A percentile compares a stretch with the other conserved stretches of the same genome.
phyloP scores from a whole-genome alignment of 345 rosid species.

The Sonneratia caseolaris region DNA sequence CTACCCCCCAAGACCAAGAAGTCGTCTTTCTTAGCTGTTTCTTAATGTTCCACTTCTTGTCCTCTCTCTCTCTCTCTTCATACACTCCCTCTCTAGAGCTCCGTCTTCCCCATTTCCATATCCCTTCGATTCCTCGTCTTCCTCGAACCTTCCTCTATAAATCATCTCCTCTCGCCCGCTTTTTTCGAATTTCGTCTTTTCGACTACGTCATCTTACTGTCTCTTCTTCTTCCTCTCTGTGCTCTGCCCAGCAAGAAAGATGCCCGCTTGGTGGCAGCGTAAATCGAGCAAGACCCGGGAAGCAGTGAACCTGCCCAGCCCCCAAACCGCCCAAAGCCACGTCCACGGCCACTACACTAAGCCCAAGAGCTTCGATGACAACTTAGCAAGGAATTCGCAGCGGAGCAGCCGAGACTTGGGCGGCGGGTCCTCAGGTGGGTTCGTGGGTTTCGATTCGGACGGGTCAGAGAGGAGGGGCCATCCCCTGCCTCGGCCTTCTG shows the following conservation, averaged over 20 bases:
- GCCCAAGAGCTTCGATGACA: conserved; percentile 31
- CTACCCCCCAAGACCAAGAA: conserved; percentile 4
- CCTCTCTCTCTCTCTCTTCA: not conserved
- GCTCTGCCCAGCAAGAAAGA: conserved; percentile 6
- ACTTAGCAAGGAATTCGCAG: conserved; percentile 32
- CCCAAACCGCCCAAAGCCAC: conserved; percentile 7
- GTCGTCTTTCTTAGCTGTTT: conserved; percentile 10
- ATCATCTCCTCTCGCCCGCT: not conserved
- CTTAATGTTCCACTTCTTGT: conserved; percentile 11
- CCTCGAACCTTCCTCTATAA: not conserved
- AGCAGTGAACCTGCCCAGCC: conserved; percentile 15
- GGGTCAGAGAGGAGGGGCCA: conserved; percentile 43
- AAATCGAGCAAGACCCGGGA: conserved; percentile 53
- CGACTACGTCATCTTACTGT: conserved; percentile 4
- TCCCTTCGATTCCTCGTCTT: conserved; percentile 7
- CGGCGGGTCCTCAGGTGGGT: conserved; percentile 44
- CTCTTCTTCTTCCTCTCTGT: not conserved
- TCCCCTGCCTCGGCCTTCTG: conserved; percentile 68
- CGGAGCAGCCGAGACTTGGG: conserved; percentile 34
- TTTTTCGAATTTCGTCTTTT: not conserved
- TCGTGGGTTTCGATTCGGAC: conserved; percentile 68
- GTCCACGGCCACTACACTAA: conserved; percentile 14
- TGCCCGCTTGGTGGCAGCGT: conserved; percentile 82
- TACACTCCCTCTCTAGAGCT: not conserved
- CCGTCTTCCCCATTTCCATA: not conserved